phyloP scores from a whole-genome alignment of 1,284 basidiomycete genomes.

The Anthracocystis walkeri region DNA sequence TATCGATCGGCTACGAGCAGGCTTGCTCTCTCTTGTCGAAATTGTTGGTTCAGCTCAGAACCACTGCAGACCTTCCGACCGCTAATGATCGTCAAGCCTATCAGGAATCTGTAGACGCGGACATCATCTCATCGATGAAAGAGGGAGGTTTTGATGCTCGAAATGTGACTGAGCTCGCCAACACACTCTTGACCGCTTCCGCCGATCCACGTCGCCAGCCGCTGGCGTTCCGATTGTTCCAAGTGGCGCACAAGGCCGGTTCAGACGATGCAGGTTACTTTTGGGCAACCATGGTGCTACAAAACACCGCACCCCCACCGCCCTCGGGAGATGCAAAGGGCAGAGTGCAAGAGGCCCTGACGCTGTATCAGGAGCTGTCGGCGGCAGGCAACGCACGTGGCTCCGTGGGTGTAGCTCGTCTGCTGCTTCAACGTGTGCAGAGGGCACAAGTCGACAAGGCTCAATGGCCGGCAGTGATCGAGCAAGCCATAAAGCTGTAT shows the following conservation, averaged over 20 bases:
- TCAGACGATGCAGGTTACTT: slow-evolving; percentile 59
- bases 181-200: slow-evolving; percentile 28
- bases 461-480: slow-evolving; percentile 31
- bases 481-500: slow-evolving; percentile 47
- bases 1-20: slow-evolving; percentile 21
- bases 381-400: slow-evolving; percentile 52
- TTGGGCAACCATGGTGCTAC: slow-evolving; percentile 62
- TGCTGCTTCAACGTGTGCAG: slow-evolving; percentile 45
- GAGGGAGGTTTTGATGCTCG: slow-evolving; percentile 13
- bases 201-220: slow-evolving; percentile 48
- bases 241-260: slow-evolving; percentile 38
- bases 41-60: slow-evolving; percentile 44
- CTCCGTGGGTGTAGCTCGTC: slow-evolving; percentile 52
- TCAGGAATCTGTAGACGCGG: slow-evolving; percentile 31
- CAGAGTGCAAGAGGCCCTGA: slow-evolving; percentile 41
- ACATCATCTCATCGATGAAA: slow-evolving; percentile 16
- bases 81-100: slow-evolving; percentile 26
- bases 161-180: slow-evolving; percentile 38
- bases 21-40: slow-evolving; percentile 31
- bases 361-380: slow-evolving; percentile 50
- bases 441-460: slow-evolving; percentile 28
- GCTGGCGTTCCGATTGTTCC: slow-evolving; percentile 44
- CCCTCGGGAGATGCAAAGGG: slow-evolving; percentile 23
- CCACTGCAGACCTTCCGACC: slow-evolving; percentile 27
- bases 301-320: slow-evolving; percentile 42